phyloP scores from a whole-genome alignment of 352 stramenopile genomes.

The Globisporangium nagaii region DNA sequence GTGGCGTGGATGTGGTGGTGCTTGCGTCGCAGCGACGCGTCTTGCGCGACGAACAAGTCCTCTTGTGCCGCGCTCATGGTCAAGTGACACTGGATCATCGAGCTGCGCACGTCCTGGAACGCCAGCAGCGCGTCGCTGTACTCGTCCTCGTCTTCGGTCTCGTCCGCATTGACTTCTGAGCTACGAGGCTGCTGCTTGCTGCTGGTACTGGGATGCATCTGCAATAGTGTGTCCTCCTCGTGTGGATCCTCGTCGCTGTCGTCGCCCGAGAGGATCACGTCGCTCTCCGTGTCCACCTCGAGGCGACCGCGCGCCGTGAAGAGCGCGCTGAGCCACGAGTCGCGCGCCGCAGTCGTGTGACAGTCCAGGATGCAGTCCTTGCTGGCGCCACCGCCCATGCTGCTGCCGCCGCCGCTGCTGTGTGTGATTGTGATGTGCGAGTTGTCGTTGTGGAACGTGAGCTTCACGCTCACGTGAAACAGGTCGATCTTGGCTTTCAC shows the following conservation, averaged over 20 bases:
- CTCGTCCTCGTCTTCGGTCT: conserved; percentile 16
- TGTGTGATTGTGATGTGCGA: conserved; percentile 47
- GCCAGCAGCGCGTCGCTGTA: conserved; percentile 53
- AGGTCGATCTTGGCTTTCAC: conserved; percentile 73
- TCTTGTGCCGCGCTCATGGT: conserved; percentile 34
- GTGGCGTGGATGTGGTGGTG: conserved; percentile 25
- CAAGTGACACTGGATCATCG: conserved; percentile 53
- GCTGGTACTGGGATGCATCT: not conserved
- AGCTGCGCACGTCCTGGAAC: conserved; percentile 57
- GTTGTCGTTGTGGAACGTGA: conserved; percentile 61
- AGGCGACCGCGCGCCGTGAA: conserved; percentile 38
- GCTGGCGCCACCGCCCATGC: conserved; percentile 5
- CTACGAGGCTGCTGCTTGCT: conserved; percentile 1
- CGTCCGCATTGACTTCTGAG: conserved; percentile 17
- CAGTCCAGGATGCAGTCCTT: conserved; percentile 50
- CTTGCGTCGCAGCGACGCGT: conserved; percentile 9
- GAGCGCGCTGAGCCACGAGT: conserved; percentile 61
- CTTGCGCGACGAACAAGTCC: conserved; percentile 17
- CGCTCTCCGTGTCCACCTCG: conserved; percentile 34
- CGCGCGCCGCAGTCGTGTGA: conserved; percentile 29
- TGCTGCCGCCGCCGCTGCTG: conserved; percentile 1
- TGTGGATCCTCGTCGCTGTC: conserved; percentile 23
- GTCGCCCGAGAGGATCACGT: conserved; percentile 34
- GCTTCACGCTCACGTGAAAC: conserved; percentile 36
- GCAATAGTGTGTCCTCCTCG: not conserved